phyloP scores from a whole-genome alignment of 2,329 filamentous ascomycete genomes.

The Tolypocladium album region DNA sequence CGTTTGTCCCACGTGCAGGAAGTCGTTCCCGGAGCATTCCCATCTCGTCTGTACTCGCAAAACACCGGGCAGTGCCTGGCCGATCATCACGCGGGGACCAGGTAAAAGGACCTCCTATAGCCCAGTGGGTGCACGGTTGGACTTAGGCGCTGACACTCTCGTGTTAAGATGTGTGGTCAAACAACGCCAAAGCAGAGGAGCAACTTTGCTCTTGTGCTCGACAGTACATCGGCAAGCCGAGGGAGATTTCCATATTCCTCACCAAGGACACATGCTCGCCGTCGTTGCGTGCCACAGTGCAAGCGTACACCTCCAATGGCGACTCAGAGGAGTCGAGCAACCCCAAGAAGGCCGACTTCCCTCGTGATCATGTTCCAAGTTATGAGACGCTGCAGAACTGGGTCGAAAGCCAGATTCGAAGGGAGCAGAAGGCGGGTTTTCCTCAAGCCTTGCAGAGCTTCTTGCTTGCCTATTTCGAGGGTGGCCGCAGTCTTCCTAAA shows the following conservation, averaged over 20 bases:
- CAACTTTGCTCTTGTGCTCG: conserved; percentile 20
- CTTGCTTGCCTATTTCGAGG: conserved; percentile 22
- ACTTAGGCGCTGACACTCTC: conserved; percentile 8
- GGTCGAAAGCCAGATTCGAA: conserved; percentile 26
- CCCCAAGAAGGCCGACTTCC: conserved; percentile 24
- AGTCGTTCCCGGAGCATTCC: conserved; percentile 27
- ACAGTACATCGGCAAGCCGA: conserved; percentile 24
- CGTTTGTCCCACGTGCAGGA: conserved; percentile 30
- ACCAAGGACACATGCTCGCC: conserved; percentile 24
- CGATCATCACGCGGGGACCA: conserved; percentile 25
- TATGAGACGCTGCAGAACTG: conserved; percentile 23
- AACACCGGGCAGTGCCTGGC: conserved; percentile 25
- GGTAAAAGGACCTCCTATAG: conserved; percentile 18
- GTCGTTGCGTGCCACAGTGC: conserved; percentile 25
- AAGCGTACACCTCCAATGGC: conserved; percentile 23
- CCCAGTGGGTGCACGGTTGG: background rate
- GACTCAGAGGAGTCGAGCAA: conserved; percentile 16
- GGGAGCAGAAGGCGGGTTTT: conserved; percentile 21
- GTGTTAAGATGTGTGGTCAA: conserved; percentile 25
- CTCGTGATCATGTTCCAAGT: conserved; percentile 24
- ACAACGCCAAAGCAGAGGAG: conserved; percentile 21
- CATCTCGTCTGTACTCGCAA: conserved; percentile 28
- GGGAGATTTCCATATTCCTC: conserved; percentile 25
- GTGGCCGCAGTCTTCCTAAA: conserved; percentile 26
- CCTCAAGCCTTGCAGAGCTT: conserved; percentile 24